Evolutionary conservation across 1,284 basidiomycete species (phyloP), one percentile per base, ranked within the genome.

Genomic region (Ustilago nuda): DNA sequence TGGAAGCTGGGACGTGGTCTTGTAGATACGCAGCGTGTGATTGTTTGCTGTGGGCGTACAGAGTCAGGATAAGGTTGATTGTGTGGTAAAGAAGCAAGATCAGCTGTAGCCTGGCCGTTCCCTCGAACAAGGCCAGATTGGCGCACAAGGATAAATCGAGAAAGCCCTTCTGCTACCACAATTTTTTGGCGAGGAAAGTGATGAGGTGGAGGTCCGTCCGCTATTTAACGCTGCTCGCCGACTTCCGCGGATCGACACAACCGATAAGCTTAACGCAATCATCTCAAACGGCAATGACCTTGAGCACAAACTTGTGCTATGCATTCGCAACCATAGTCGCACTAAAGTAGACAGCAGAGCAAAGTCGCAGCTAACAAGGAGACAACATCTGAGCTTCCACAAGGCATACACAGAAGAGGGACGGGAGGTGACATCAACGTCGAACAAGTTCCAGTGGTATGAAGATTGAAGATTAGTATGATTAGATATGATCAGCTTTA

Each of bases 171-270:
- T 60, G 58, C 65, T 55, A 35, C 65, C 50, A 23, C 33, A 8
- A 45, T 32, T 17, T 37, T 61, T 56, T 30, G 32, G 15, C 13
- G 36, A 36, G 19, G 11, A 33, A 30, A 33, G 59, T 48, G 59
- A 67, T 61, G 59, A 67, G 59, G 58, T 61, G 65, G 65, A 67
- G 59, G 64, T 9, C 41, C 4, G 39, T 12, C 11, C 32, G 5
- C 37, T 11, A 50, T 35, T 17, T 32, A 8, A 56, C 37, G 30
- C 56, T 19, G 39, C 19, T n/a, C 32, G 5, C 37, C 17, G 55
- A 43, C 19, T 32, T 15, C 62, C 37, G 36, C 52, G 41, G 27
- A 33, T 52, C 56, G 37, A 45, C 32, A n/a, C n/a, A 36, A 37
- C 36, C 32, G 41, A 63, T 39, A 55, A 32, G 48, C 48, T 50